phyloP scores from a whole-genome alignment of 495 filamentous ascomycete genomes.

The Halenospora varia region DNA sequence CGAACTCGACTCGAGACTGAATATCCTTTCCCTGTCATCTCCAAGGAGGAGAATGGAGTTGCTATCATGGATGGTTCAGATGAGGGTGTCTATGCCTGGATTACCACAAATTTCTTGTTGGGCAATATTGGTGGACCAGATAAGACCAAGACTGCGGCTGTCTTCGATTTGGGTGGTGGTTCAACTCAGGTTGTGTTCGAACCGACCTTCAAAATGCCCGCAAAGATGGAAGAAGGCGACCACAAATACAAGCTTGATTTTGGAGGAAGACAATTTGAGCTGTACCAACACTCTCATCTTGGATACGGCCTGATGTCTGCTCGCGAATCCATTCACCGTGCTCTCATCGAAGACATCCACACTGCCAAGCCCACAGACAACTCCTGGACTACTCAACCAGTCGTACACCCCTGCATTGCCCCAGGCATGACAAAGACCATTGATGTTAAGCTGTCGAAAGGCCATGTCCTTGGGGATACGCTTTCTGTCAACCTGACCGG shows the following conservation, averaged over 20 bases:
- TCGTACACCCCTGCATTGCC: constrained; percentile 86
- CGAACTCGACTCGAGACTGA: constrained; percentile 75
- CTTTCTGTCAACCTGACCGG: constrained; percentile 83
- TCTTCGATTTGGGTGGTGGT: constrained; percentile 94
- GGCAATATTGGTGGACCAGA: constrained; percentile 95
- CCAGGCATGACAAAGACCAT: constrained; percentile 69
- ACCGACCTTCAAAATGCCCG: constrained; percentile 93
- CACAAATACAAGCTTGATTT: constrained; percentile 94
- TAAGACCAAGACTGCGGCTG: constrained; percentile 81
- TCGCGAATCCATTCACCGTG: constrained; percentile 75
- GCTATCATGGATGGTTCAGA: constrained; percentile 94
- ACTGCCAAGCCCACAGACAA: constrained; percentile 42
- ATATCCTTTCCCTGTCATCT: constrained; percentile 93
- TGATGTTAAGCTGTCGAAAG: constrained; percentile 58
- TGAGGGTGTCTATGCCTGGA: constrained; percentile 98
- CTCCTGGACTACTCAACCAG: constrained; percentile 56
- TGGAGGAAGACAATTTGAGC: constrained; percentile 81
- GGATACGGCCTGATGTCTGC: constrained; percentile 96
- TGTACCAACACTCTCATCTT: constrained; percentile 99
- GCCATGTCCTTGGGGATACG: constrained; percentile 50
- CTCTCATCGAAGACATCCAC: constrained; percentile 57
- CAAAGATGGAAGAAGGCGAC: constrained; percentile 79
- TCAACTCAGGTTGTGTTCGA: constrained; percentile 98
- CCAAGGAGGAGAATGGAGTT: constrained; percentile 77
- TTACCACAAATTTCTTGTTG: constrained; percentile 96